These are phyloP conservation scores for Zhuliangozyma blackwelliae DNA, from an alignment of 1,139 yeast species.

Conservation along the genomic window DNA sequence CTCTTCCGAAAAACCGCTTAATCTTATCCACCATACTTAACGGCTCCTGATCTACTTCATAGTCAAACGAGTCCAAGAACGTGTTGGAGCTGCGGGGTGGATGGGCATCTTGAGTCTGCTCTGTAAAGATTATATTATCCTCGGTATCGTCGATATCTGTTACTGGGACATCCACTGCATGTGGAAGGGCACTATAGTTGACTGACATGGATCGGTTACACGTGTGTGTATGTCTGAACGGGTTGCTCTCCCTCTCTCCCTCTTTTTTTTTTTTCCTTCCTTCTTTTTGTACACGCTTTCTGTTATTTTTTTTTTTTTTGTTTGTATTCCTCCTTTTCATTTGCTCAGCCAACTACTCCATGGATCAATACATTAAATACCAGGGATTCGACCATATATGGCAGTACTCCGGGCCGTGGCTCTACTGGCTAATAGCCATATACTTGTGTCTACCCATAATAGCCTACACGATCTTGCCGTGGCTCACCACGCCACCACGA, in stretches of 20 bases:
- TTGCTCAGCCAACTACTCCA: too few relatives aligned
- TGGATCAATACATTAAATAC: slow-evolving; percentile 11
- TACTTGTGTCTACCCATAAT: slow-evolving; percentile 33
- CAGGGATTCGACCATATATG: slow-evolving; percentile 26
- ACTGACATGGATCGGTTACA: not conserved
- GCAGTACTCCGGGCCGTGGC: slow-evolving; percentile 33
- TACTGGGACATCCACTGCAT: slow-evolving; percentile 53
- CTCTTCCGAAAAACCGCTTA: slow-evolving; percentile 6
- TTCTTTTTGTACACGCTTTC: too few relatives aligned
- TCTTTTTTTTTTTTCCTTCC: too few relatives aligned
- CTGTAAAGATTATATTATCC: slow-evolving; percentile 37
- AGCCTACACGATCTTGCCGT: slow-evolving; percentile 35
- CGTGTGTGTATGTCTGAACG: too few relatives aligned
- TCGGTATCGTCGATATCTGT: slow-evolving; percentile 54
- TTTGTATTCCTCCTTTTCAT: too few relatives aligned
- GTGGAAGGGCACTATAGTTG: slow-evolving; percentile 15
- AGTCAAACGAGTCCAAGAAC: slow-evolving; percentile 20
- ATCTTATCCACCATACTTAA: slow-evolving; percentile 5
- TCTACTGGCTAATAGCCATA: slow-evolving; percentile 32
- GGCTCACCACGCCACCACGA: slow-evolving; percentile 15
- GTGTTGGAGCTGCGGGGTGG: slow-evolving; percentile 4
- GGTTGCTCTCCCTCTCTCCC: too few relatives aligned
- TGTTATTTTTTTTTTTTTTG: too few relatives aligned
- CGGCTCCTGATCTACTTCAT: slow-evolving; percentile 10
- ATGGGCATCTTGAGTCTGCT: slow-evolving; percentile 9